phyloP scores from a whole-genome alignment of 2,329 filamentous ascomycete genomes.

The Torrubiellomyces zombiae region DNA sequence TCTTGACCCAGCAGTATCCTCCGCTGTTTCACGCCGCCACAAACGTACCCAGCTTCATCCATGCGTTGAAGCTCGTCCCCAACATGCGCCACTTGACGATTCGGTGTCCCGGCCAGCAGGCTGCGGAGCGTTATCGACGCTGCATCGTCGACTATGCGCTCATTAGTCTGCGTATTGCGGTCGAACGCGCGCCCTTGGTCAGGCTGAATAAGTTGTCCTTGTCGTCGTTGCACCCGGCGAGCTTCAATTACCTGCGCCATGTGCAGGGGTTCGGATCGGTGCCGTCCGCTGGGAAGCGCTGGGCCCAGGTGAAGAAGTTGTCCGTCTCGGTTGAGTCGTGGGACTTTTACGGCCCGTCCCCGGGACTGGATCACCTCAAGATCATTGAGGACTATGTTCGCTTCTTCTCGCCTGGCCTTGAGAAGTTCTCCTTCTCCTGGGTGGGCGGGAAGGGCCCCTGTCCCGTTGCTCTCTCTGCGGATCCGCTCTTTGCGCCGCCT shows the following conservation, averaged over 20 bases:
- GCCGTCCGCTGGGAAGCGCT: constrained; percentile 53
- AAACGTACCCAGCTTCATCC: constrained; percentile 71
- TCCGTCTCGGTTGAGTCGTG: constrained; percentile 57
- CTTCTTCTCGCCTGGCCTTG: constrained; percentile 46
- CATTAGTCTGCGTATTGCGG: constrained; percentile 68
- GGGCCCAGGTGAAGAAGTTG: constrained; percentile 62
- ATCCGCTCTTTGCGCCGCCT: constrained; percentile 48
- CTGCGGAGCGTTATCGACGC: constrained; percentile 53
- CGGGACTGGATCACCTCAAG: constrained; percentile 53
- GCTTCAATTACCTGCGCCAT: constrained; percentile 63
- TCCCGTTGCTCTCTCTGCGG: constrained; percentile 52
- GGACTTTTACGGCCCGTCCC: constrained; percentile 42
- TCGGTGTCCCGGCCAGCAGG: constrained; percentile 56
- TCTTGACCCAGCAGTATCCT: constrained; percentile 74
- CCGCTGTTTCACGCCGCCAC: constrained; percentile 80
- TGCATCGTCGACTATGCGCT: constrained; percentile 77
- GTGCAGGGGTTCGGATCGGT: constrained; percentile 57
- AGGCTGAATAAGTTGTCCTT: constrained; percentile 56
- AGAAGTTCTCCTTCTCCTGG: constrained; percentile 65
- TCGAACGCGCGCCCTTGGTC: constrained; percentile 54
- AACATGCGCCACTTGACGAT: constrained; percentile 61
- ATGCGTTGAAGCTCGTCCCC: constrained; percentile 50
- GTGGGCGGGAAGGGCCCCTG: constrained; percentile 58
- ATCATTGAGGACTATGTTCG: constrained; percentile 70
- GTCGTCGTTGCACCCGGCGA: constrained; percentile 55